Percentiles rank a stretch among this genome's conserved stretches.
These are phyloP conservation scores for Guyanaporus albipodus DNA, from an alignment of 768 basidiomycete species.

Conservation along the genomic window DNA sequence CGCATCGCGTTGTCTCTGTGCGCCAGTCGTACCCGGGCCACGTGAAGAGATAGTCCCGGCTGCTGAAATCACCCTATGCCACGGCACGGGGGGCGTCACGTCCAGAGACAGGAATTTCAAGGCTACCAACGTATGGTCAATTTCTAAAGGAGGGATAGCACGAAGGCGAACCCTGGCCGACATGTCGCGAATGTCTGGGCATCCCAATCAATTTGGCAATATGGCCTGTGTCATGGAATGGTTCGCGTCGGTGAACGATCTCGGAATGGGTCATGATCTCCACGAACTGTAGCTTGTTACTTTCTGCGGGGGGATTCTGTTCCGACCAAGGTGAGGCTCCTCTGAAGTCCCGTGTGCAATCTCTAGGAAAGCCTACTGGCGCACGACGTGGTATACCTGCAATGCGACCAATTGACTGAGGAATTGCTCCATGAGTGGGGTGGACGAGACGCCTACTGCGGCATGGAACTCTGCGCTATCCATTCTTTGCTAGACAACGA, in stretches of 20 bases:
- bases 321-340: background rate
- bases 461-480: conserved; percentile 64
- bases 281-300: conserved; percentile 73
- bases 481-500: conserved; percentile 30
- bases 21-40: conserved; percentile 79
- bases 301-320: conserved; percentile 53
- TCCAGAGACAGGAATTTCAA: conserved; percentile 67
- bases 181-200: conserved; percentile 75
- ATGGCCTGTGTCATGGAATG: conserved; percentile 47
- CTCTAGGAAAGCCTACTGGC: conserved; percentile 33
- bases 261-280: background rate
- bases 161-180: conserved; percentile 63
- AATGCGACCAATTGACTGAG: background rate
- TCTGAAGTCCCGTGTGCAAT: background rate
- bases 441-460: conserved; percentile 35
- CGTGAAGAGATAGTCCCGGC: conserved; percentile 76
- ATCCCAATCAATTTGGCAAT: conserved; percentile 77
- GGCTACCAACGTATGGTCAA: conserved; percentile 41
- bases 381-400: conserved; percentile 73
- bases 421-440: background rate
- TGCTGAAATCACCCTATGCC: conserved; percentile 74
- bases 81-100: conserved; percentile 65
- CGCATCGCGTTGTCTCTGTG: conserved; percentile 68
- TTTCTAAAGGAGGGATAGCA: background rate
- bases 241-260: background rate